phyloP scores from a whole-genome alignment of 192 early-diverging fungal genomes.

The Mortierella alpina region DNA sequence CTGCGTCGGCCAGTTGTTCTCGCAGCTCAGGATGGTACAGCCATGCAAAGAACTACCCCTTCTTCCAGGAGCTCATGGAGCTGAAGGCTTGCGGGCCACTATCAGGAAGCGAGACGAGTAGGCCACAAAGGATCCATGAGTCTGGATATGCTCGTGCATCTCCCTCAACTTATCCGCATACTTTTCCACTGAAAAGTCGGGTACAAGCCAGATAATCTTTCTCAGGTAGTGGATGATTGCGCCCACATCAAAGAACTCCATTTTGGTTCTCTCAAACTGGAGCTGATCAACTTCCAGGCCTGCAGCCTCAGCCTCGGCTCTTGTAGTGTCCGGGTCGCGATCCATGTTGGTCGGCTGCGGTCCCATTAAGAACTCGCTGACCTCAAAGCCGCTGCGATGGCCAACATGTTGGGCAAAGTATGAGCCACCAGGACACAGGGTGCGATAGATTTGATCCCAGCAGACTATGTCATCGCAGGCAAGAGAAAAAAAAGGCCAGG shows the following conservation, averaged over 20 bases:
- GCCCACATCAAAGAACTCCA: constrained; percentile 46
- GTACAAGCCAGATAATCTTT: constrained; percentile 35
- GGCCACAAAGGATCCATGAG: constrained; percentile 26
- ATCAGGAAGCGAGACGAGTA: constrained; percentile 37
- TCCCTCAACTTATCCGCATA: constrained; percentile 32
- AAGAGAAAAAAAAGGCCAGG: background rate
- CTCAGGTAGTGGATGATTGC: constrained; percentile 42
- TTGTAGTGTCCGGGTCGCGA: constrained; percentile 27
- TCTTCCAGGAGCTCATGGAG: too few species aligned
- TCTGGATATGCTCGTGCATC: constrained; percentile 38
- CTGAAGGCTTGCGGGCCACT: constrained; percentile 16
- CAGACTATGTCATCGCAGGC: background rate
- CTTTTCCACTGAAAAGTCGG: constrained; percentile 46
- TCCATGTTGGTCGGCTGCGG: constrained; percentile 14
- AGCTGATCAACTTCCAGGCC: constrained; percentile 26
- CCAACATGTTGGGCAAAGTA: constrained; percentile 50
- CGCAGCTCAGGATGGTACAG: too few species aligned
- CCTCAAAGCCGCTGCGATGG: constrained; percentile 29
- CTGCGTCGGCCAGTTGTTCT: too few species aligned
- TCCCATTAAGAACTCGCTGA: constrained; percentile 30
- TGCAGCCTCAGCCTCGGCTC: constrained; percentile 8
- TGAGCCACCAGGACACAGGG: constrained; percentile 23
- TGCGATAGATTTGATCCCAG: constrained; percentile 33
- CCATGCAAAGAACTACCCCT: too few species aligned
- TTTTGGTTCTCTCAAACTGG: constrained; percentile 19